A percentile compares a stretch with the other conserved stretches of the same genome.
phyloP scores from a whole-genome alignment of 164 flowering plant genomes.

The Hamamelis virginiana region DNA sequence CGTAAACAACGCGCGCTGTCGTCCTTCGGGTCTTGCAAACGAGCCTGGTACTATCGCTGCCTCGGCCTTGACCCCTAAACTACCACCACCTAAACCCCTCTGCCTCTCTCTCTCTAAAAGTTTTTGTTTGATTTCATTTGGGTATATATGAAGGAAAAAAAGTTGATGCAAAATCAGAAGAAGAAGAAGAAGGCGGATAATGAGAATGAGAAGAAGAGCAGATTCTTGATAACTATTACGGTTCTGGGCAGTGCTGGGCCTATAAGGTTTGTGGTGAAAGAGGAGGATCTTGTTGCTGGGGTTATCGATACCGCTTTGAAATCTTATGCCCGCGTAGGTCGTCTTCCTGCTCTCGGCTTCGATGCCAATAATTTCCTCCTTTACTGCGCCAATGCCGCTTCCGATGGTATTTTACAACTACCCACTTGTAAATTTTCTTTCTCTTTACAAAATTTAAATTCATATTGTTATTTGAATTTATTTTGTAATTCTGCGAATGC shows the following conservation, averaged over 20 bases:
- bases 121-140: background rate
- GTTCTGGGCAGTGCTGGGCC: conserved; percentile 76
- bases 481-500: too few species aligned
- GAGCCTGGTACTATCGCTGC: conserved; percentile 27
- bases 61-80: conserved; percentile 20
- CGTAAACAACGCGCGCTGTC: conserved; percentile 10
- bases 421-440: too few species aligned
- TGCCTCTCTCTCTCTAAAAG: background rate
- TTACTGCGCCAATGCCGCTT: conserved; percentile 35
- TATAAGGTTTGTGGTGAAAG: conserved; percentile 53
- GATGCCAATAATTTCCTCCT: conserved; percentile 55
- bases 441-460: too few species aligned
- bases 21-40: conserved; percentile 18
- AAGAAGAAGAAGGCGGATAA: conserved; percentile 28
- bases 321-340: conserved; percentile 63
- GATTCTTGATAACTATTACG: conserved; percentile 51
- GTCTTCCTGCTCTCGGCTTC: conserved; percentile 65
- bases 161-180: conserved; percentile 39
- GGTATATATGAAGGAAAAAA: conserved; percentile 5
- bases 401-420: conserved; percentile 34
- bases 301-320: conserved; percentile 60
- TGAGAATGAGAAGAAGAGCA: conserved; percentile 22
- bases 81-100: background rate
- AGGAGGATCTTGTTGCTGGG: conserved; percentile 42
- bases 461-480: too few species aligned